Evolutionary conservation across 305 asterid genomes (phyloP), one percentile per base, ranked within the genome.

Genomic region (Rubia balearica): DNA sequence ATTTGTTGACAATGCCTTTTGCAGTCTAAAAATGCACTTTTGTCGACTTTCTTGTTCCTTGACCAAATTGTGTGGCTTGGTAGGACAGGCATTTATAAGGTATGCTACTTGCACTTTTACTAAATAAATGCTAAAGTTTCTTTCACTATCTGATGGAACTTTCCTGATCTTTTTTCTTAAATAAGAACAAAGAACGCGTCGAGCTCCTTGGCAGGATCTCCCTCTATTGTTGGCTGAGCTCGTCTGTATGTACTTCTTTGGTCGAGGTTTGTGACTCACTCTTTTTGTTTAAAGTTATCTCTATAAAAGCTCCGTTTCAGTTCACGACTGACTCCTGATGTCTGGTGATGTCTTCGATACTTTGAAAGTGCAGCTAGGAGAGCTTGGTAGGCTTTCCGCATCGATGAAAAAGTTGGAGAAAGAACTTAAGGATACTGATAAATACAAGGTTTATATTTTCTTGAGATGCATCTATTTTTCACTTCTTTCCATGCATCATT

Each of bases 51-150:
- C 92, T 82, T 93, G 81, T 89, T 93, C 76, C 84, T 93, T 75
- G 98, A 93, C 85, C 98, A 93, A 89, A 81, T 90, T 48, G 92
- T 86, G 80, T 93, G 96, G 96, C 89, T 93, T 69, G 92, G 96
- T 53, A 88, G 97, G 84, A 75, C 96, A 33, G 98, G 96, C 86
- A 89, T 93, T 67, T 90, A 93, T 72, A 85, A 92, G 98, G 98
- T 92, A 79, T 60, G 8, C 51, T 55, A 41, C 24, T 27, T n/a
- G 10, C 7, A 9, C 69, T 57, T 63, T 30, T 22, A 33, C 72
- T 19, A 16, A 14, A 38, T 70, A 51, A 51, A 0, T 68, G 46
- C 27, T 65, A 33, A 60, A 42, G 43, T 21, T 68, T 61, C 40
- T 36, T 48, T 21, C 7, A 16, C 11, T 12, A 38, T 60, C 24